A percentile compares a stretch with the other conserved stretches of the same genome.
phyloP scores from a whole-genome alignment of 2,329 filamentous ascomycete species.

The Neurospora crassa region DNA sequence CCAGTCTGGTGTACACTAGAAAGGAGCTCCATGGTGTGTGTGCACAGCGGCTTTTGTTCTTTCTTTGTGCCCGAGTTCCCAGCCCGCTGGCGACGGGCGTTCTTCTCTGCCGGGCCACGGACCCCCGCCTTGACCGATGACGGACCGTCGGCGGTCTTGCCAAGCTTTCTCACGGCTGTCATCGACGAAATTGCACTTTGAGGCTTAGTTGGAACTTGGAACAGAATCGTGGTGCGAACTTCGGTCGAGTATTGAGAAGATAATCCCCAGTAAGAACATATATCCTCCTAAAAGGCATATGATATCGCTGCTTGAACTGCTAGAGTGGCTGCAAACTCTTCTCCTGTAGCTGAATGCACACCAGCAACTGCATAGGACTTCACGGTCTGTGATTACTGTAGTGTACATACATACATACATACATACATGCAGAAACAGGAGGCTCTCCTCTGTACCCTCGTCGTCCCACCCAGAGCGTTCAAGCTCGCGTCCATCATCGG shows the following conservation, averaged over 20 bases:
- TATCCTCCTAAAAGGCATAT: neutral
- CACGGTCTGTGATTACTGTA: neutral
- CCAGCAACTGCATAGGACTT: neutral
- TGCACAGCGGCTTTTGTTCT: neutral
- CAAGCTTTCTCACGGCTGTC: neutral
- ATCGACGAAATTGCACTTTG: neutral
- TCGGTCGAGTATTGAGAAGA: neutral
- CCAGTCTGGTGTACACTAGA: neutral
- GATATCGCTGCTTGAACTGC: neutral
- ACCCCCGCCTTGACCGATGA: neutral
- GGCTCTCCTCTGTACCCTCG: neutral
- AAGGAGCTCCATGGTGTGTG: neutral
- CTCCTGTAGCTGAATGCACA: neutral
- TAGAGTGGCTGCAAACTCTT: accelerated
- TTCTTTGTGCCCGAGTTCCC: neutral
- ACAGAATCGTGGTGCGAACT: neutral
- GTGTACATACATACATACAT: neutral
- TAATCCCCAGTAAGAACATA: neutral
- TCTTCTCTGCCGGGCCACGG: neutral
- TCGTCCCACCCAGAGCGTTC: neutral
- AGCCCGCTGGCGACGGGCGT: neutral
- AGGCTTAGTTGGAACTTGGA: neutral
- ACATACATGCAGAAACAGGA: neutral
- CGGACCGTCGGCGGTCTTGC: neutral
- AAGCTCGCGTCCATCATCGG: neutral